Conservation (phyloP, 2,329 filamentous ascomycete genomes). For the Ophiostoma perfectum region DNA sequence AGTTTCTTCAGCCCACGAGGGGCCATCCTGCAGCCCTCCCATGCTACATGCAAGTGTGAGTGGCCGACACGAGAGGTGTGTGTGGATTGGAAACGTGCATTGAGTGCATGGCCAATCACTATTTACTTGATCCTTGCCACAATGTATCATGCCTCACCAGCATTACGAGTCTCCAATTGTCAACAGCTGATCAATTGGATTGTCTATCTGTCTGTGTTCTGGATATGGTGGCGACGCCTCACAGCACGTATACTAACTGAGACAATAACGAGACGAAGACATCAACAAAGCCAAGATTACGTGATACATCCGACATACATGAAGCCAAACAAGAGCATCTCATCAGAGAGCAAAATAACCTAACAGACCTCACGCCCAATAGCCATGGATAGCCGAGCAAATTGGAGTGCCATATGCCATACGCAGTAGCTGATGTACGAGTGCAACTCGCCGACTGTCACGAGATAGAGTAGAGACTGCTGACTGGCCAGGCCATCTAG, state of each 20-base stretch:
- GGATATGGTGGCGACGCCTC: too few relatives aligned
- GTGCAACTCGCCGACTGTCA: not conserved
- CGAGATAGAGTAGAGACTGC: not conserved
- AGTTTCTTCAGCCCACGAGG: conserved; percentile 20
- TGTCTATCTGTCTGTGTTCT: not conserved
- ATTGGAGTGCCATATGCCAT: not conserved
- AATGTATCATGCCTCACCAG: not conserved
- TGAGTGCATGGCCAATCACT: not conserved
- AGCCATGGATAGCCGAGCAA: conserved; percentile 3
- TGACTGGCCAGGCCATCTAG: too few relatives aligned
- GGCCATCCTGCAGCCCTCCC: conserved; percentile 9
- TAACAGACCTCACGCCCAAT: not conserved
- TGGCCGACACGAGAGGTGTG: conserved; percentile 6
- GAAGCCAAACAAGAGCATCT: not conserved
- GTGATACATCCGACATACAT: not conserved
- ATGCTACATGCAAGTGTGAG: not conserved
- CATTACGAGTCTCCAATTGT: conserved; percentile 2
- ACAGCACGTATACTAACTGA: not conserved
- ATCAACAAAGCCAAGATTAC: not conserved
- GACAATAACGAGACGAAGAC: not conserved
- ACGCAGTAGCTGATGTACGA: too few relatives aligned
- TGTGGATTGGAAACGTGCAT: not conserved
- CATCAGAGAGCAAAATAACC: not conserved
- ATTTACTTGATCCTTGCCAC: not conserved
- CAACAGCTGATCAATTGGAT: not conserved